Conservation (phyloP, 2,329 filamentous ascomycete genomes). For the Scortechinia acanthostroma region DNA sequence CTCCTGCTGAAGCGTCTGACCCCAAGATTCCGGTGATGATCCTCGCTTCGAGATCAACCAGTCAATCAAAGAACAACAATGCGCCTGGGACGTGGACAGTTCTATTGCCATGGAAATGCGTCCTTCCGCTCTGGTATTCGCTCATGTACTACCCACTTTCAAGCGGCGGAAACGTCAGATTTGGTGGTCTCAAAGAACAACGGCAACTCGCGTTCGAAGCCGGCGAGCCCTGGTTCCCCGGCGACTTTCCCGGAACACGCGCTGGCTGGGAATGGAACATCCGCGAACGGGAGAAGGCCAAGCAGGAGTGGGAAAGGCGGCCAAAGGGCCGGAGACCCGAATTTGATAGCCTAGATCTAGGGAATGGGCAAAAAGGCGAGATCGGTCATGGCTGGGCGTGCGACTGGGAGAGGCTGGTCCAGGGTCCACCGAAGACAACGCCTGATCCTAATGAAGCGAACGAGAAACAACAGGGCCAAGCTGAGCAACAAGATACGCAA, state of each 20-base stretch:
- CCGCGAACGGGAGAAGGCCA: slow-evolving; percentile 36
- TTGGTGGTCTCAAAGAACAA: slow-evolving; percentile 53
- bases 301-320: slow-evolving; percentile 45
- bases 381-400: slow-evolving; percentile 57
- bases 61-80: slow-evolving; percentile 37
- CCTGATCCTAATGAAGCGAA: too few relatives aligned
- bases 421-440: too few relatives aligned
- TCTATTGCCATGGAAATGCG: slow-evolving; percentile 59
- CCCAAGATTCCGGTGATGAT: neutral
- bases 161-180: slow-evolving; percentile 49
- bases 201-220: slow-evolving; percentile 54
- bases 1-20: slow-evolving; percentile 39
- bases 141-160: slow-evolving; percentile 59
- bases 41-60: slow-evolving; percentile 20
- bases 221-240: slow-evolving; percentile 51
- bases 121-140: slow-evolving; percentile 54
- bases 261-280: slow-evolving; percentile 53
- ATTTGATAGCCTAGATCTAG: slow-evolving; percentile 47
- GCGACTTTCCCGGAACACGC: slow-evolving; percentile 53
- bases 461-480: neutral
- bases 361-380: slow-evolving; percentile 45
- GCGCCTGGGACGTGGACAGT: slow-evolving; percentile 49
- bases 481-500: neutral
- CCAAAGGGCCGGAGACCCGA: slow-evolving; percentile 52
- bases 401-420: slow-evolving; percentile 47